phyloP scores from a whole-genome alignment of 257 asterid species.

The Solanum ossicruentum region DNA sequence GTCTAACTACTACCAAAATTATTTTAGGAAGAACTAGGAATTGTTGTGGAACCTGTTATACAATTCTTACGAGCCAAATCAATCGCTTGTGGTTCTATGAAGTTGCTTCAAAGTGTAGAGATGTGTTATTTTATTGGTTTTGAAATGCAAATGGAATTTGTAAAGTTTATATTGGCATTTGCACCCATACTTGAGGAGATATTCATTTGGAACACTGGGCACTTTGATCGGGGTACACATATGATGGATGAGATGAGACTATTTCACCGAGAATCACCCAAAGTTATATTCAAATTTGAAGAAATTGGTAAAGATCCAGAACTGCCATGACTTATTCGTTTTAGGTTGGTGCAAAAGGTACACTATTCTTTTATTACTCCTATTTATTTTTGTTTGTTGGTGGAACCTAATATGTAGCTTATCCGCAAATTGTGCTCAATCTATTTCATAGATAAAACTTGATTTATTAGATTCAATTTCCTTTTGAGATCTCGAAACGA shows the following conservation, averaged over 20 bases:
- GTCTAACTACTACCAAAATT: background rate
- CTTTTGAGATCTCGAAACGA: too few species aligned
- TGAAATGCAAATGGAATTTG: background rate
- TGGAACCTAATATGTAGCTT: background rate
- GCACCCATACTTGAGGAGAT: constrained; percentile 33
- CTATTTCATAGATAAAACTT: background rate
- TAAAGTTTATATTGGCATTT: constrained; percentile 5
- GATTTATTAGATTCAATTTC: too few species aligned
- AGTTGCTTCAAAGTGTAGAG: background rate
- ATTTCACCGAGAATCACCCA: constrained; percentile 36
- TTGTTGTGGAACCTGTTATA: background rate
- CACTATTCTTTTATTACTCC: too few species aligned
- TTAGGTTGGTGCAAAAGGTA: too few species aligned
- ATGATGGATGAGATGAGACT: constrained; percentile 32
- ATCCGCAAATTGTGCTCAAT: too few species aligned
- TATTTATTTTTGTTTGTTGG: too few species aligned
- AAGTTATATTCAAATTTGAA: constrained; percentile 16
- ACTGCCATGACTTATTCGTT: background rate
- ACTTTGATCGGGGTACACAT: constrained; percentile 29
- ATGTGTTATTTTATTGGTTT: too few species aligned
- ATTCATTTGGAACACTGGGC: constrained; percentile 21
- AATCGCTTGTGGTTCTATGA: background rate
- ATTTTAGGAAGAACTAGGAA: background rate
- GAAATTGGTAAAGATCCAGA: background rate
- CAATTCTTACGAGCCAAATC: background rate